A percentile compares a stretch with the other conserved stretches of the same genome.
Conservation (phyloP, 1,139 yeast species). For the Hyphopichia buzzinii region DNA sequence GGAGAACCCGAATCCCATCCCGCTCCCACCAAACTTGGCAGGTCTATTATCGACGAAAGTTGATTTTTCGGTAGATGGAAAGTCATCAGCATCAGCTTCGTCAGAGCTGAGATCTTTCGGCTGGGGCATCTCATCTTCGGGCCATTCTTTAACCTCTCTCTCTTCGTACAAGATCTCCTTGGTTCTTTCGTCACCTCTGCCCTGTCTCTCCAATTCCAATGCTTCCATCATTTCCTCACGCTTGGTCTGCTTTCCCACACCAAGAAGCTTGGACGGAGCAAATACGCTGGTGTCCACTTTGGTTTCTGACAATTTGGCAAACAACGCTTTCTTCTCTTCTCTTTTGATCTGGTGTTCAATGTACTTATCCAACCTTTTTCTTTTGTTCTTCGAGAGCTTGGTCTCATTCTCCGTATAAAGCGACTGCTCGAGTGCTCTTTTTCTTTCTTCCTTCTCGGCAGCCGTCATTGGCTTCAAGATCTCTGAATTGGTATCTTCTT, state of each 20-base stretch:
- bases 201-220: conserved; percentile 67
- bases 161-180: conserved; percentile 68
- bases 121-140: conserved; percentile 39
- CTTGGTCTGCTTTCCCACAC: conserved; percentile 72
- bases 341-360: conserved; percentile 86
- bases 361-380: conserved; percentile 73
- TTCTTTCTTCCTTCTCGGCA: conserved; percentile 61
- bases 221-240: conserved; percentile 76
- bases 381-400: conserved; percentile 70
- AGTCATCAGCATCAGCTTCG: conserved; percentile 12
- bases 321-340: conserved; percentile 79
- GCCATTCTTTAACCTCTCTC: conserved; percentile 65
- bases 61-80: conserved; percentile 26
- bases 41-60: conserved; percentile 77
- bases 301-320: conserved; percentile 70
- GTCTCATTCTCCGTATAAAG: conserved; percentile 58
- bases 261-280: conserved; percentile 72
- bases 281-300: conserved; percentile 69
- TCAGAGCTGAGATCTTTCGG: conserved; percentile 26
- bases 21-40: conserved; percentile 55
- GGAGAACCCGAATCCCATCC: conserved; percentile 67
- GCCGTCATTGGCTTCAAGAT: conserved; percentile 49
- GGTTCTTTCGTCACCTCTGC: conserved; percentile 65
- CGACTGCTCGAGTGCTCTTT: conserved; percentile 60
- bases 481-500: conserved; percentile 58